Evolutionary conservation across 371 early-diverging fungal species (phyloP).

Genomic region (Synchytrium microbalum): DNA sequence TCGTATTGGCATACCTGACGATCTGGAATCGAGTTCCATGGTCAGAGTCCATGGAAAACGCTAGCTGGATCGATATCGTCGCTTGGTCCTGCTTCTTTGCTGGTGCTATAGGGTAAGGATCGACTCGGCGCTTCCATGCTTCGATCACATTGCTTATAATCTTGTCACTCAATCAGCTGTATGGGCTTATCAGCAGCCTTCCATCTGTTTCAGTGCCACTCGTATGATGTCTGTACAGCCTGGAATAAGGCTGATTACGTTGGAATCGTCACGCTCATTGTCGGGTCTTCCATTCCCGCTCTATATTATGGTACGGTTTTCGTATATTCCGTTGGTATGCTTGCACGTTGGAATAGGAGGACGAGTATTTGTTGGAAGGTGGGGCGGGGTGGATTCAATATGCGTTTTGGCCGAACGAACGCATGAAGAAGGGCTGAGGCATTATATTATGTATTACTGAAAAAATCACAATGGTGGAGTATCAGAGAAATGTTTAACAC

Average conservation of each 20-base stretch:
- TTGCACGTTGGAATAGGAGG: conserved; percentile 1
- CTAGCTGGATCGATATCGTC: conserved; percentile 20
- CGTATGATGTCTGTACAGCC: conserved; percentile 46
- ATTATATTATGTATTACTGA: no score
- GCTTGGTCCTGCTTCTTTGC: conserved; percentile 8
- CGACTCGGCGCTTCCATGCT: neutral
- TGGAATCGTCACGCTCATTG: conserved; percentile 79
- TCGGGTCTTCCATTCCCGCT: conserved; percentile 14
- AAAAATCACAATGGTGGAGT: conserved; percentile 5
- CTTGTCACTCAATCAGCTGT: conserved; percentile 65
- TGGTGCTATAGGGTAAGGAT: conserved; percentile 9
- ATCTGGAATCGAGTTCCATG: conserved; percentile 34
- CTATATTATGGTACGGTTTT: conserved; percentile 34
- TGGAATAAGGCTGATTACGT: conserved; percentile 90
- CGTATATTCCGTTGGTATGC: neutral
- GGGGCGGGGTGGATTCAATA: neutral
- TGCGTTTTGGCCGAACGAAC: neutral
- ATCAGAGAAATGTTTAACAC: neutral
- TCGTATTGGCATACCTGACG: conserved; percentile 44
- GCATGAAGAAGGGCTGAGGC: no score
- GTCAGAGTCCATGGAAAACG: conserved; percentile 24
- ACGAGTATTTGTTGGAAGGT: no score
- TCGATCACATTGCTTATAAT: conserved; percentile 57
- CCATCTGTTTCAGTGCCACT: conserved; percentile 85
- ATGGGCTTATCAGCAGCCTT: conserved; percentile 71